Evolutionary conservation across 805 yeast genomes (phyloP).

Genomic region (Pichia deserticola): DNA sequence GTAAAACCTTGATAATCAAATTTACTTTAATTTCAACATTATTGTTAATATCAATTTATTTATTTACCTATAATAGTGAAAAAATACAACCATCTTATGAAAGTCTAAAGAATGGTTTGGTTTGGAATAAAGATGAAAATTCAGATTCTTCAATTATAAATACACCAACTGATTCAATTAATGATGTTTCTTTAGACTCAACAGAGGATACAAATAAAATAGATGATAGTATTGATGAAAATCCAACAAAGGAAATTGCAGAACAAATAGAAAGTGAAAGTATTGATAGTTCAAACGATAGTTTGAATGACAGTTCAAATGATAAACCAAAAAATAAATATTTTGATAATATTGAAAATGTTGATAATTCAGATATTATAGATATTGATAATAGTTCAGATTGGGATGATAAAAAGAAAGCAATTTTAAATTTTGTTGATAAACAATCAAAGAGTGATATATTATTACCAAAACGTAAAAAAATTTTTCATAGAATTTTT

Average conservation of each 20-base stretch:
- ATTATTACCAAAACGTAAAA: not conserved
- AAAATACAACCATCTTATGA: not conserved
- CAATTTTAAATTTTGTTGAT: not conserved
- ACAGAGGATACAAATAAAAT: too few species aligned
- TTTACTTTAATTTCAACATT: not conserved
- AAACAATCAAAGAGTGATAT: not conserved
- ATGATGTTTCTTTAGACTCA: too few species aligned
- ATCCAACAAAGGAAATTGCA: too few species aligned
- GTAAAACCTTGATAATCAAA: not conserved
- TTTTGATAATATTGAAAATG: not conserved
- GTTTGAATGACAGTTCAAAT: too few species aligned
- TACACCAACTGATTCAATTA: too few species aligned
- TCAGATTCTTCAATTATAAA: not conserved
- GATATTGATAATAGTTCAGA: not conserved
- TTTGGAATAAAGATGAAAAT: not conserved
- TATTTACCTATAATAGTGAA: not conserved
- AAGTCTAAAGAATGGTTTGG: not conserved
- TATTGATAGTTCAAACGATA: too few species aligned
- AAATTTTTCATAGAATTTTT: constrained; percentile 4
- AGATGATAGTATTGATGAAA: too few species aligned
- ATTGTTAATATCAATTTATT: too few species aligned
- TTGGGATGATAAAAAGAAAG: constrained; percentile 2
- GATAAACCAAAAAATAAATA: too few species aligned
- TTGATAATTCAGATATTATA: not conserved
- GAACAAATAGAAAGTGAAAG: too few species aligned